phyloP scores from a whole-genome alignment of 2,329 filamentous ascomycete species.

The Diaporthe australafricana region DNA sequence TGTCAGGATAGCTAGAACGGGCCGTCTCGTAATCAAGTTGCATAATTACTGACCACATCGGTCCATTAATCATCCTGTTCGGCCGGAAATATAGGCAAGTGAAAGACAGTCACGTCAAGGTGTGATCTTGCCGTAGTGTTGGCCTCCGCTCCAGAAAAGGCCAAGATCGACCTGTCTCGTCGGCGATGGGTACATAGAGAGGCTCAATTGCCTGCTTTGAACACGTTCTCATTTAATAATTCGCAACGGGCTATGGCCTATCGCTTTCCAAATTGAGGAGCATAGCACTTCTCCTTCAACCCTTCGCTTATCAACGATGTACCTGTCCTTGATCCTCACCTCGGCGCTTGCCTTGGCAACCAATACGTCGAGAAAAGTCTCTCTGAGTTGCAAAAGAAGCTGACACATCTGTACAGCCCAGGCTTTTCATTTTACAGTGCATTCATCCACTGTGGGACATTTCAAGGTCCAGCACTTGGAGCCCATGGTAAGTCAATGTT shows the following conservation, averaged over 20 bases:
- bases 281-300: no score
- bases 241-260: neutral
- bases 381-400: neutral
- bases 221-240: no score
- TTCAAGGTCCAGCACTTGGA: conserved; percentile 4
- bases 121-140: neutral
- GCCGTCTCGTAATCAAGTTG: no score
- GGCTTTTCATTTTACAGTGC: neutral
- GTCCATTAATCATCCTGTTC: no score
- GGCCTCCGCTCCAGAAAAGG: neutral
- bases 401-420: neutral
- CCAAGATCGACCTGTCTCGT: neutral
- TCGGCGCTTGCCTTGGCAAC: neutral
- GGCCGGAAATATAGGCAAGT: no score
- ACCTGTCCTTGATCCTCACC: neutral
- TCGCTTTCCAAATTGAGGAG: neutral
- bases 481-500: neutral
- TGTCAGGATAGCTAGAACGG: no score
- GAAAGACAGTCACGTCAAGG: no score
- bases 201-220: neutral
- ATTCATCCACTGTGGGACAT: neutral
- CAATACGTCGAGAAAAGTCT: neutral
- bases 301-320: neutral
- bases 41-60: no score
- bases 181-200: neutral